phyloP scores from a whole-genome alignment of 345 rosid genomes.

The Melaleuca alternifolia region DNA sequence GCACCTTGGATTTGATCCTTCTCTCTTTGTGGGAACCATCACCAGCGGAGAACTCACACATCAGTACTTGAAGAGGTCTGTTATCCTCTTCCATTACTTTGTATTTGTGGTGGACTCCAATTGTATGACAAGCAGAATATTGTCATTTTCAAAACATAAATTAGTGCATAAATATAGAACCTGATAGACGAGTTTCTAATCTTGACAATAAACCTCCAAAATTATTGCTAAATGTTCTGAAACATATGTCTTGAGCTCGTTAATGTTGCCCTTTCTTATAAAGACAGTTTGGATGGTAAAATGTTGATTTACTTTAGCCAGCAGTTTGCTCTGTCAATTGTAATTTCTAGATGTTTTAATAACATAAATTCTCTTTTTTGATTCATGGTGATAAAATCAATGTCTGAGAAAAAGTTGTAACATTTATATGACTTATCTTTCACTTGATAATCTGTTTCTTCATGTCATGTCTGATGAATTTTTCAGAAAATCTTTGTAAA shows the following conservation, averaged over 20 bases:
- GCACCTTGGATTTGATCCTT: constrained; percentile 89
- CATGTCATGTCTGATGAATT: not conserved
- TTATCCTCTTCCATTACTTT: not conserved
- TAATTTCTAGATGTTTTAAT: not conserved
- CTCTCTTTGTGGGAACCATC: constrained; percentile 76
- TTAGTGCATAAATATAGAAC: not conserved
- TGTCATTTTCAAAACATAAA: not conserved
- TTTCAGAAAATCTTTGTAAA: not conserved
- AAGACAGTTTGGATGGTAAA: not conserved
- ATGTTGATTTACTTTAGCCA: not conserved
- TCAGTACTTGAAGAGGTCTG: constrained; percentile 63
- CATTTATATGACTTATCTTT: not conserved
- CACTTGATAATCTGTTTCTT: not conserved
- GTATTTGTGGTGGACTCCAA: not conserved
- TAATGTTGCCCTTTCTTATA: not conserved
- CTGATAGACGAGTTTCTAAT: not conserved
- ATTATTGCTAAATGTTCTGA: not conserved
- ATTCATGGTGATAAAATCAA: not conserved
- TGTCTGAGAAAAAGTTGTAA: not conserved
- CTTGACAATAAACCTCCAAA: not conserved
- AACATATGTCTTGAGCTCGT: not conserved
- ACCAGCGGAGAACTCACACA: constrained; percentile 93
- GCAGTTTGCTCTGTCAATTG: not conserved
- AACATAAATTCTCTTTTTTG: not conserved
- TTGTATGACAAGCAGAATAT: not conserved